A percentile compares a stretch with the other conserved stretches of the same genome.
Evolutionary conservation across 192 early-diverging fungal species (phyloP).

Genomic region (Chytriomyces confervae): DNA sequence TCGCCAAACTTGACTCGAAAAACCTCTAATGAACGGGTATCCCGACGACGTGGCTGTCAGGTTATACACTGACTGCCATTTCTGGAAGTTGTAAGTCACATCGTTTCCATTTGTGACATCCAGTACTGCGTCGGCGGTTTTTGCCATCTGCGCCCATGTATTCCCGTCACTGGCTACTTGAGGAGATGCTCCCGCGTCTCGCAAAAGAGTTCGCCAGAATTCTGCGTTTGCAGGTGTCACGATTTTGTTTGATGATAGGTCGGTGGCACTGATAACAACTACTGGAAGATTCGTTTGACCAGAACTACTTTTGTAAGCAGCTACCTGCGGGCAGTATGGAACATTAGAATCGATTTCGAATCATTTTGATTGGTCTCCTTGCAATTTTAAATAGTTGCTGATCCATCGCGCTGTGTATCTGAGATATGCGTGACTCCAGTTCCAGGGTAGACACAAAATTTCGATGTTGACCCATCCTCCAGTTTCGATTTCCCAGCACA

Average conservation of each 20-base stretch:
- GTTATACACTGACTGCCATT: conserved; percentile 2
- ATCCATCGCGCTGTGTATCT: too few species aligned
- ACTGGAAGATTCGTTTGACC: background rate
- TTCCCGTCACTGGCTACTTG: background rate
- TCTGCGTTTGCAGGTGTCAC: background rate
- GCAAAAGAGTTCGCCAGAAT: conserved; percentile 13
- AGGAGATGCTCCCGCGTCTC: conserved; percentile 14
- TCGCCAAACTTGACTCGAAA: conserved; percentile 19
- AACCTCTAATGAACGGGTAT: conserved; percentile 19
- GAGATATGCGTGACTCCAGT: too few species aligned
- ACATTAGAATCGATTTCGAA: background rate
- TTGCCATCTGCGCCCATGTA: background rate
- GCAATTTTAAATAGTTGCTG: too few species aligned
- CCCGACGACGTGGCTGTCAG: background rate
- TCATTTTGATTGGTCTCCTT: too few species aligned
- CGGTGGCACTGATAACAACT: background rate
- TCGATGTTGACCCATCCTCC: too few species aligned
- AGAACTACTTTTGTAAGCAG: conserved; percentile 9
- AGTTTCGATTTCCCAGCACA: too few species aligned
- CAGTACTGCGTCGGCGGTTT: conserved; percentile 6
- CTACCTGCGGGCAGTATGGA: background rate
- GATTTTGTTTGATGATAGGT: conserved; percentile 8
- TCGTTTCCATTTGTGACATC: background rate
- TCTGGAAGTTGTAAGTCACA: background rate
- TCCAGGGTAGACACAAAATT: too few species aligned